A percentile compares a stretch with the other conserved stretches of the same genome.
Conservation (phyloP, 768 basidiomycete genomes). For the Paxillus ammoniavirescens region DNA sequence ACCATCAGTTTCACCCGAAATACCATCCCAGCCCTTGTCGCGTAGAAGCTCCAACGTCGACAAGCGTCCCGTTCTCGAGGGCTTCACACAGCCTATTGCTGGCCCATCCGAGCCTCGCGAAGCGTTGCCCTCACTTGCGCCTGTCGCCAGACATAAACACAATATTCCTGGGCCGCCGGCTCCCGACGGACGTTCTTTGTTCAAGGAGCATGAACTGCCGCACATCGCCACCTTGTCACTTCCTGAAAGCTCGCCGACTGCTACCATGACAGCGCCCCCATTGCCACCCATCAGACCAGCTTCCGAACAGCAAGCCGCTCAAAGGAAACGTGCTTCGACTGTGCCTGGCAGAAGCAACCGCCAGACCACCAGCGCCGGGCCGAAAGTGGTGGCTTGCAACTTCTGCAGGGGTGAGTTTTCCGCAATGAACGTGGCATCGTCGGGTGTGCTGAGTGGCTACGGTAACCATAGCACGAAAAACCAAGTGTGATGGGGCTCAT, state of each 20-base stretch:
- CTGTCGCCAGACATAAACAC: constrained; percentile 32
- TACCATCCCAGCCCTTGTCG: constrained; percentile 33
- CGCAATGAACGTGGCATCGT: not conserved
- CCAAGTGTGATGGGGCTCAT: constrained; percentile 85
- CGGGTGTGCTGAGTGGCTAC: constrained; percentile 5
- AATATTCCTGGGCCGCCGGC: constrained; percentile 18
- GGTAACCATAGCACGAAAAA: constrained; percentile 67
- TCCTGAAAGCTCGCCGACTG: constrained; percentile 53
- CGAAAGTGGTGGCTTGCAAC: constrained; percentile 87
- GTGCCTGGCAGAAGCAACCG: constrained; percentile 62
- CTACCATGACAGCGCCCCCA: constrained; percentile 60
- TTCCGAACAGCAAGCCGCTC: constrained; percentile 64
- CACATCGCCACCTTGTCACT: constrained; percentile 69
- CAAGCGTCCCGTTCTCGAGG: constrained; percentile 33
- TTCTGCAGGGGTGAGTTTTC: constrained; percentile 73
- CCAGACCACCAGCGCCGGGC: constrained; percentile 64
- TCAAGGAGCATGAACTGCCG: constrained; percentile 63
- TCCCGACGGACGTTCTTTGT: constrained; percentile 43
- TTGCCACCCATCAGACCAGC: constrained; percentile 65
- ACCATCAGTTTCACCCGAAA: constrained; percentile 59
- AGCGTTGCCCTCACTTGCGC: constrained; percentile 36
- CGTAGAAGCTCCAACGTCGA: constrained; percentile 37
- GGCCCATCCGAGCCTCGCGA: constrained; percentile 47
- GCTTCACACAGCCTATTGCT: constrained; percentile 28
- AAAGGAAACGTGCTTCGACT: constrained; percentile 68